A percentile compares a stretch with the other conserved stretches of the same genome.
Conservation (phyloP, 352 stramenopile species). For the Pilasporangium apinafurcum region DNA sequence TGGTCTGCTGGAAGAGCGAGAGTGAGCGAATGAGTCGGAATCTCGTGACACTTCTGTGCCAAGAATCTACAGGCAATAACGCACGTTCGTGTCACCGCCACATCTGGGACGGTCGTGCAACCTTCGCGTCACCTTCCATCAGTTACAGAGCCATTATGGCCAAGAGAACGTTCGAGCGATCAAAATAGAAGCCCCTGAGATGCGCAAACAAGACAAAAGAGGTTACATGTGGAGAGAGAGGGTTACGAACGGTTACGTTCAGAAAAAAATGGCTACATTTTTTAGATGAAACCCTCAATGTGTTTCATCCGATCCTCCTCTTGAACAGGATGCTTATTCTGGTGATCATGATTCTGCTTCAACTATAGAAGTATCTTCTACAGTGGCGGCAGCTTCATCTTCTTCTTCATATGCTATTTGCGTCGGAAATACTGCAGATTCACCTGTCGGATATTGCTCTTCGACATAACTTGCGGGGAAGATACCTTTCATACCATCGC, state of each 20-base stretch:
- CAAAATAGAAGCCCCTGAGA: conserved; percentile 1
- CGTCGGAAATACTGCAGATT: too few relatives aligned
- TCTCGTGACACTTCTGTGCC: too few relatives aligned
- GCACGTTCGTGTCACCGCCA: too few relatives aligned
- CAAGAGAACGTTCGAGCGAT: conserved; percentile 7
- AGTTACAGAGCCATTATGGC: background rate
- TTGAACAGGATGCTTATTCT: too few relatives aligned
- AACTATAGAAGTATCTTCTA: background rate
- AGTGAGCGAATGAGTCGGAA: background rate
- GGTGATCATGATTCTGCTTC: too few relatives aligned
- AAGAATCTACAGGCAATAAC: too few relatives aligned
- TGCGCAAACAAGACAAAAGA: conserved; percentile 7
- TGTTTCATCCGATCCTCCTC: background rate
- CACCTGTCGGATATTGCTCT: background rate
- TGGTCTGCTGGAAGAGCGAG: background rate
- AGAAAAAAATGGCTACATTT: background rate
- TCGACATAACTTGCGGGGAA: conserved; percentile 50
- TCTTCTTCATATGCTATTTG: too few relatives aligned
- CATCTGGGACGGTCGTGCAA: conserved; percentile 1
- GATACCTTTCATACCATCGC: conserved; percentile 49
- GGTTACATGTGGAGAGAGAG: too few relatives aligned
- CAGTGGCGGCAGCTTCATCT: background rate
- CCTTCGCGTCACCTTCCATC: background rate
- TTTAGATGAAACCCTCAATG: background rate
- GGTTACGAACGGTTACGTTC: background rate